A percentile compares a stretch with the other conserved stretches of the same genome.
phyloP scores from a whole-genome alignment of 768 basidiomycete genomes.

The Agrocybe praecox region DNA sequence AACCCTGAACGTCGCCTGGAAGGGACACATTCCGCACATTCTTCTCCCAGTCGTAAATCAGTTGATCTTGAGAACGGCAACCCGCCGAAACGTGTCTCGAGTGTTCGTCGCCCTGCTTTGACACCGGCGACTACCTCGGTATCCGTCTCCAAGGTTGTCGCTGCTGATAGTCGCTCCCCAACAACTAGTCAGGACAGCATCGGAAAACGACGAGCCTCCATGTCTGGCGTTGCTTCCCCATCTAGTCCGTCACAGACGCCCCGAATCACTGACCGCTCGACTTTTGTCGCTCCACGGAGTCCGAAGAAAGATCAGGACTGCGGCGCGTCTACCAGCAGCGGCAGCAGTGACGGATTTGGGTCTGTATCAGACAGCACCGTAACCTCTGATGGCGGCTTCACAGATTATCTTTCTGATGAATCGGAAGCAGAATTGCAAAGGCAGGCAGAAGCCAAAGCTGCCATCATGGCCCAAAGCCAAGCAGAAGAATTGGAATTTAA shows the following conservation, averaged over 20 bases:
- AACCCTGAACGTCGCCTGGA: constrained; percentile 46
- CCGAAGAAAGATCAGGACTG: constrained; percentile 39
- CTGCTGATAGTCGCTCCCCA: constrained; percentile 33
- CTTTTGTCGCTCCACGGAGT: constrained; percentile 29
- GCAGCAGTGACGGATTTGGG: constrained; percentile 64
- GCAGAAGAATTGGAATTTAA: constrained; percentile 83
- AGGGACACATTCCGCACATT: constrained; percentile 53
- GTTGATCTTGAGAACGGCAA: constrained; percentile 54
- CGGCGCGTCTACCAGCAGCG: constrained; percentile 60
- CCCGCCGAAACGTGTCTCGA: constrained; percentile 48
- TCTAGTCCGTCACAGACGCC: constrained; percentile 7
- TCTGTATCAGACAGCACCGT: constrained; percentile 75
- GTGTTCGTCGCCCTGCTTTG: constrained; percentile 44
- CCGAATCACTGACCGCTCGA: constrained; percentile 13
- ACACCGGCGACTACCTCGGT: constrained; percentile 43
- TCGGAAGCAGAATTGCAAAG: constrained; percentile 88
- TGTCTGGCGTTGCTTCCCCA: constrained; percentile 23
- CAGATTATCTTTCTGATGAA: constrained; percentile 90
- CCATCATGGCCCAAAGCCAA: constrained; percentile 75
- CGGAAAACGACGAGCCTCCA: constrained; percentile 30
- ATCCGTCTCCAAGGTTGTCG: constrained; percentile 39
- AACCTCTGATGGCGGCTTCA: constrained; percentile 86
- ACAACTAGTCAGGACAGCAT: constrained; percentile 15
- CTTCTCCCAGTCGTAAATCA: constrained; percentile 64
- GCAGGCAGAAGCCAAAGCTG: constrained; percentile 82